Conservation (phyloP, 1,284 basidiomycete species). For the Chalciporus sp. region DNA sequence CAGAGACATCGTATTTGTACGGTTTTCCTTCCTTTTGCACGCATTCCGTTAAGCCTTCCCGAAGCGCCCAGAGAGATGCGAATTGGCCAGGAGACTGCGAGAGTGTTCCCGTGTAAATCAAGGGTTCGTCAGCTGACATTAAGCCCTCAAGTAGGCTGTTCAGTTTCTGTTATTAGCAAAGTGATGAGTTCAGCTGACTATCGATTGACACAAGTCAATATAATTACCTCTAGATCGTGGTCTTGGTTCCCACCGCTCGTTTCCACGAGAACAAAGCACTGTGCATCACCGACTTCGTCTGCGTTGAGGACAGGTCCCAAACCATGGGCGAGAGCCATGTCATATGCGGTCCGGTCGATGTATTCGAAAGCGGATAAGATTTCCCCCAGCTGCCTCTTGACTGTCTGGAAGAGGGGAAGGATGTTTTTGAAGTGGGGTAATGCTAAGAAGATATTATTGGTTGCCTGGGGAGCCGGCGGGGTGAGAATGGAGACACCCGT, state of each 20-base stretch:
- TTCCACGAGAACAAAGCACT: constrained; percentile 93
- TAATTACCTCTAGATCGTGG: constrained; percentile 89
- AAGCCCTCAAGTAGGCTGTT: constrained; percentile 79
- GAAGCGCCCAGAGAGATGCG: constrained; percentile 87
- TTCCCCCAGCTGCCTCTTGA: constrained; percentile 84
- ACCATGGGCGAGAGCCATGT: constrained; percentile 80
- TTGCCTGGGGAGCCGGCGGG: constrained; percentile 84
- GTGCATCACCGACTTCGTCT: constrained; percentile 72
- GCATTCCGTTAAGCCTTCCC: constrained; percentile 95
- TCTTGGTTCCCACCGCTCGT: constrained; percentile 94
- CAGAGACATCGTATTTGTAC: constrained; percentile 98
- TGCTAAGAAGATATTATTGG: constrained; percentile 80
- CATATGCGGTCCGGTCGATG: constrained; percentile 88
- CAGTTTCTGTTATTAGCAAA: constrained; percentile 73
- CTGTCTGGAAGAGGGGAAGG: constrained; percentile 67
- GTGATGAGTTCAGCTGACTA: constrained; percentile 12
- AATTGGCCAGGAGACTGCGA: constrained; percentile 94
- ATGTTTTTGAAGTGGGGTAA: constrained; percentile 76
- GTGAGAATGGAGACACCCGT: constrained; percentile 96
- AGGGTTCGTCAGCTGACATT: constrained; percentile 70
- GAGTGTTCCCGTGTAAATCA: constrained; percentile 90
- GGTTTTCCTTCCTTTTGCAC: constrained; percentile 93
- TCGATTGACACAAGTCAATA: constrained; percentile 2
- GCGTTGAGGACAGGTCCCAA: constrained; percentile 68
- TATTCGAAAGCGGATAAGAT: constrained; percentile 98